Percentiles rank a stretch among this genome's conserved stretches.
These are phyloP conservation scores for Dacryopinax spathularia DNA, from an alignment of 768 basidiomycete genomes.

Conservation along the genomic window DNA sequence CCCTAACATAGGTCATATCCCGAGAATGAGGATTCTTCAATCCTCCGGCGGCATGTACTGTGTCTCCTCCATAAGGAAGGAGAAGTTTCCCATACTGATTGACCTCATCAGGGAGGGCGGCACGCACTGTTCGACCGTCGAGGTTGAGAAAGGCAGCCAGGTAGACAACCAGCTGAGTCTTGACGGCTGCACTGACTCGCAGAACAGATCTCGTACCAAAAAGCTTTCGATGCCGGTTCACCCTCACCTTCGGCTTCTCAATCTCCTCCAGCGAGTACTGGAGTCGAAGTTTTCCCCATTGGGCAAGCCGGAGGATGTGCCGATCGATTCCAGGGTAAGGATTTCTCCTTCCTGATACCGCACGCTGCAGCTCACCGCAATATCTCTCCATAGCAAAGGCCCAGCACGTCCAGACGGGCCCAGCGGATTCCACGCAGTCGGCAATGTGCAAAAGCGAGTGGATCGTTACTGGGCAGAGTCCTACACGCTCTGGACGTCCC, in stretches of 20 bases:
- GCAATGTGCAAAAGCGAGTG: slow-evolving; percentile 26
- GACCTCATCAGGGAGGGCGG: background rate
- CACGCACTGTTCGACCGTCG: background rate
- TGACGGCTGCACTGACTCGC: background rate
- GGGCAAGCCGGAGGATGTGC: slow-evolving; percentile 17
- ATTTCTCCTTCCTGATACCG: slow-evolving; percentile 14
- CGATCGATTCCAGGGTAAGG: slow-evolving; percentile 23
- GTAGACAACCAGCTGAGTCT: background rate
- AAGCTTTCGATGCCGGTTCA: background rate
- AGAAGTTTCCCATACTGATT: background rate
- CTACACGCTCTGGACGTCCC: background rate
- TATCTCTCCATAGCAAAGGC: slow-evolving; percentile 27
- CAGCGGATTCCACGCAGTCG: slow-evolving; percentile 21
- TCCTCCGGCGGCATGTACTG: background rate
- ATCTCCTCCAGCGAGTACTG: background rate
- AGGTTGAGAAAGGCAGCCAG: background rate
- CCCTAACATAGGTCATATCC: background rate
- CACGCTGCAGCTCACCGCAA: slow-evolving; percentile 21
- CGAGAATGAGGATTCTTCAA: background rate
- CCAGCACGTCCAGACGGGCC: slow-evolving; percentile 27
- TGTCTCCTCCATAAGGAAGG: background rate
- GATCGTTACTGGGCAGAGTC: slow-evolving; percentile 21
- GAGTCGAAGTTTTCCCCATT: slow-evolving; percentile 1
- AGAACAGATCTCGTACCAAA: background rate
- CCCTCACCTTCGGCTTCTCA: background rate